Percentiles rank a stretch among this genome's conserved stretches.
Conservation (phyloP, 1,284 basidiomycete species). For the Ganoderma boninense region DNA sequence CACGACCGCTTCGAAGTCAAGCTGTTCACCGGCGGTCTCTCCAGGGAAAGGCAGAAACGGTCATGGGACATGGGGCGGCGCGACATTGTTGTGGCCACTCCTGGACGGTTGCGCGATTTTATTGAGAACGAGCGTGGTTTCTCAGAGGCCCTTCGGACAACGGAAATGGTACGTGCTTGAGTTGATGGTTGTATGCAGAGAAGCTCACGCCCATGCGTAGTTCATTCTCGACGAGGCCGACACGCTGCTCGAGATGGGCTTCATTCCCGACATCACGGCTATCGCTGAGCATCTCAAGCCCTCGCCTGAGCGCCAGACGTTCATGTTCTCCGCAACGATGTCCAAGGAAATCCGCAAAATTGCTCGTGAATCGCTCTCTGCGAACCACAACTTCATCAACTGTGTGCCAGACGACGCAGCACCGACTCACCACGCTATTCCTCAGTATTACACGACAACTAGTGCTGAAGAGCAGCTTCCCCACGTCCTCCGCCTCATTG, state of each 20-base stretch:
- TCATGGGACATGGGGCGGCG: constrained; percentile 71
- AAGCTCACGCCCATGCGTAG: constrained; percentile 46
- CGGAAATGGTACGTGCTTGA: constrained; percentile 63
- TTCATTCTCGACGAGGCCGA: constrained; percentile 96
- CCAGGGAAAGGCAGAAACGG: constrained; percentile 71
- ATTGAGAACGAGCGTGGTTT: constrained; percentile 71
- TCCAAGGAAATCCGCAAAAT: constrained; percentile 72
- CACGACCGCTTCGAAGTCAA: constrained; percentile 76
- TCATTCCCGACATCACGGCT: constrained; percentile 87
- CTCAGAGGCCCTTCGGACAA: constrained; percentile 57
- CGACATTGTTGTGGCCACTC: constrained; percentile 94
- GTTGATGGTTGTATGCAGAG: constrained; percentile 17
- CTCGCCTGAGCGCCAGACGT: constrained; percentile 81
- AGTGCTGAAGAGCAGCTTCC: constrained; percentile 77
- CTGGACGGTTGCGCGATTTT: constrained; percentile 89
- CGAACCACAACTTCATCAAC: constrained; percentile 71
- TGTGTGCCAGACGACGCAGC: constrained; percentile 60
- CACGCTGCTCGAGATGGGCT: constrained; percentile 96
- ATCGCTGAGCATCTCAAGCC: constrained; percentile 79
- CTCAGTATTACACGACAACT: constrained; percentile 84
- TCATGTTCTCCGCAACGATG: constrained; percentile 94
- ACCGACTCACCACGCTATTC: constrained; percentile 82
- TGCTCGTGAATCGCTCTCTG: constrained; percentile 58
- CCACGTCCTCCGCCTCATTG: constrained; percentile 83
- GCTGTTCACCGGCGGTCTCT: constrained; percentile 85